These are phyloP conservation scores for Smittium mucronatum DNA, from an alignment of 371 early-diverging fungal species.

Conservation along the genomic window DNA sequence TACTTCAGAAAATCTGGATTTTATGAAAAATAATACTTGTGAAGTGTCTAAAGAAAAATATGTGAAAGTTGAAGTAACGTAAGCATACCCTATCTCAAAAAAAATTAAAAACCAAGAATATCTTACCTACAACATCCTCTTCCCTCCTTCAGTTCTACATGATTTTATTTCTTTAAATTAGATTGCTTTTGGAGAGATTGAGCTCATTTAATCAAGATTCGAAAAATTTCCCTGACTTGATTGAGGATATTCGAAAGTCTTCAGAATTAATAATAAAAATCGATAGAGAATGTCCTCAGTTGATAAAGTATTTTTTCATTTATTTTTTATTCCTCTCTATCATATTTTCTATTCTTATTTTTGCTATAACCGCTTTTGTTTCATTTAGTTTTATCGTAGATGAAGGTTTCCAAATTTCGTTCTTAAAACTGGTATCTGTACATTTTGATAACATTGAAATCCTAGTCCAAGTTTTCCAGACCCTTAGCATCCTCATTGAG, in stretches of 20 bases:
- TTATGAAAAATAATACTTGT: no score
- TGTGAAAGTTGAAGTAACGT: background rate
- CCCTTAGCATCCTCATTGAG: constrained; percentile 45
- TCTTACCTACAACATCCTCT: background rate
- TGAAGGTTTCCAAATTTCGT: background rate
- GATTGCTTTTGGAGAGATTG: background rate
- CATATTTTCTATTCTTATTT: background rate
- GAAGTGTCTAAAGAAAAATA: background rate
- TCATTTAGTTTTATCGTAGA: background rate
- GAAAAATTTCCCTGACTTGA: background rate
- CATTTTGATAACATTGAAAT: constrained; percentile 21
- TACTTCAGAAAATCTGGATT: no score
- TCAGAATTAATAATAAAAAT: background rate
- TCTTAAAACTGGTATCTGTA: background rate
- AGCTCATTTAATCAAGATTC: background rate
- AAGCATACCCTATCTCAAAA: no score
- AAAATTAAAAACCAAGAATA: no score
- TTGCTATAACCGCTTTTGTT: background rate
- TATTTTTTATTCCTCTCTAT: background rate
- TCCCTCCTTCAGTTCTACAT: background rate
- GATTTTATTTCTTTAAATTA: background rate
- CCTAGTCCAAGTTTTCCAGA: constrained; percentile 40
- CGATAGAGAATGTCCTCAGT: background rate
- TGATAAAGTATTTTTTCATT: background rate
- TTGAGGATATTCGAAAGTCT: background rate